These are phyloP conservation scores for Zopfia rhizophila DNA, from an alignment of 2,329 filamentous ascomycete species.

Conservation along the genomic window DNA sequence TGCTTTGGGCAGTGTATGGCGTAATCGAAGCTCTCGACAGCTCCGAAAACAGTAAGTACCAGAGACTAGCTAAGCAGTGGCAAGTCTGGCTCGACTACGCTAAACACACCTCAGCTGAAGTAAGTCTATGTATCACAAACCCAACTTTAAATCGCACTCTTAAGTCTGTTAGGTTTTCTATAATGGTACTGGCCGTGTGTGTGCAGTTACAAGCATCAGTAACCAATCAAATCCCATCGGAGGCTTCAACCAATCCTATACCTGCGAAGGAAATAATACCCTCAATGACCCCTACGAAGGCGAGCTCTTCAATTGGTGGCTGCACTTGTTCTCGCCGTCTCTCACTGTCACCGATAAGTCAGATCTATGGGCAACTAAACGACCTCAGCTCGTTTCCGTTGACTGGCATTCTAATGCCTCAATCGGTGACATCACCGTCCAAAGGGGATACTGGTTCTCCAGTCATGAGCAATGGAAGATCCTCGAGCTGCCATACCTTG, in stretches of 20 bases:
- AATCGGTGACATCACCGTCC: constrained; percentile 9
- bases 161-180: constrained; percentile 8
- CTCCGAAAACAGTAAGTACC: neutral
- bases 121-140: neutral
- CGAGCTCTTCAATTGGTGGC: constrained; percentile 10
- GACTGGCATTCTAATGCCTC: constrained; percentile 13
- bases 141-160: too few species aligned
- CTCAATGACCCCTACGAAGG: constrained; percentile 14
- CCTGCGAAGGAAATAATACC: constrained; percentile 9
- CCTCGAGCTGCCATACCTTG: constrained; percentile 12
- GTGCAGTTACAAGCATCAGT: constrained; percentile 8
- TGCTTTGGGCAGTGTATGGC: constrained; percentile 7
- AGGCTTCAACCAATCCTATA: constrained; percentile 6
- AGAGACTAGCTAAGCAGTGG: constrained; percentile 1
- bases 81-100: constrained; percentile 11
- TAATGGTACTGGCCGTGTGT: constrained; percentile 13
- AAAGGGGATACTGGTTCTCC: constrained; percentile 13
- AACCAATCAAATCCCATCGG: constrained; percentile 8
- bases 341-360: neutral
- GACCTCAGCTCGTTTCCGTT: constrained; percentile 3
- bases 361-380: constrained; percentile 6
- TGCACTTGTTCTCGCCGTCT: constrained; percentile 7
- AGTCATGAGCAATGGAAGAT: constrained; percentile 16
- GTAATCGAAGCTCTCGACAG: constrained; percentile 1
- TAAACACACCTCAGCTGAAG: constrained; percentile 3